phyloP scores from a whole-genome alignment of 352 stramenopile genomes.

The Pythium diclinum region DNA sequence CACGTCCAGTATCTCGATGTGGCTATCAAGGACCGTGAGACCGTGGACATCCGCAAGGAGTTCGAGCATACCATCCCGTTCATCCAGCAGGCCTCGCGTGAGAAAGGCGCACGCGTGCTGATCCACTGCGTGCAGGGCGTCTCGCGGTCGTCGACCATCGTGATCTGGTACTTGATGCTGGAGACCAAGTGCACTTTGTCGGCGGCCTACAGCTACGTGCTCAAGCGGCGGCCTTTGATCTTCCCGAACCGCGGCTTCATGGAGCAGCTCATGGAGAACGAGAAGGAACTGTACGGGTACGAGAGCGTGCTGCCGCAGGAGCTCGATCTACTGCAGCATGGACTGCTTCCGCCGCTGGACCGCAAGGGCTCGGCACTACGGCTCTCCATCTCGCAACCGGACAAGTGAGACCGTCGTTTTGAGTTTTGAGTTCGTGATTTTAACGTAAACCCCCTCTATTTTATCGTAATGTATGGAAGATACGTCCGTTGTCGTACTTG shows the following conservation, averaged over 20 bases:
- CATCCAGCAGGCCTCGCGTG: constrained; percentile 40
- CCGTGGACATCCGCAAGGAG: constrained; percentile 53
- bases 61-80: constrained; percentile 53
- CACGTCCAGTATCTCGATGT: constrained; percentile 67
- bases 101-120: constrained; percentile 47
- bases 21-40: constrained; percentile 52
- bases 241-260: constrained; percentile 82
- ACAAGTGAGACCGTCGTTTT: neutral
- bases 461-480: constrained; percentile 77
- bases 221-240: constrained; percentile 71
- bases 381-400: constrained; percentile 32
- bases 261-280: constrained; percentile 66
- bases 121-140: constrained; percentile 82
- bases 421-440: neutral
- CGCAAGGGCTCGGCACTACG: constrained; percentile 55
- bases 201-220: constrained; percentile 76
- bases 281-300: constrained; percentile 63
- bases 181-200: constrained; percentile 67
- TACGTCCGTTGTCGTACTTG: constrained; percentile 80
- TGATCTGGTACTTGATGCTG: constrained; percentile 81
- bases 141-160: constrained; percentile 72
- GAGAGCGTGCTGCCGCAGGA: constrained; percentile 62
- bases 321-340: constrained; percentile 65
- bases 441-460: neutral
- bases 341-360: constrained; percentile 53